Conservation (phyloP, 306 rosid species). For the Dryas alaskensis region DNA sequence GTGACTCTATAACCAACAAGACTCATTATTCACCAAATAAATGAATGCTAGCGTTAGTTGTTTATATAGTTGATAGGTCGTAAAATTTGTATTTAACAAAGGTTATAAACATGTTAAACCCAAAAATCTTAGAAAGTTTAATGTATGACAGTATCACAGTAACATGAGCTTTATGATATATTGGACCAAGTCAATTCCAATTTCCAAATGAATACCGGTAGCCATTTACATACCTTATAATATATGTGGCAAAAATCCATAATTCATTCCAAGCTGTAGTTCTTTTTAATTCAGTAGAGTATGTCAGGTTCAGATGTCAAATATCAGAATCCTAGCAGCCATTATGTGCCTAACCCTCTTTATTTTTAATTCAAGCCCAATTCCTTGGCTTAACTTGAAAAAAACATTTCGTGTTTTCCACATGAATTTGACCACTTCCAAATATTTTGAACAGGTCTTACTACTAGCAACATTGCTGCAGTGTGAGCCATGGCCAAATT, state of each 20-base stretch:
- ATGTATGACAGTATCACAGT: too few species aligned
- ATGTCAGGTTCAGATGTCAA: background rate
- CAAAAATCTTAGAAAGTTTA: too few species aligned
- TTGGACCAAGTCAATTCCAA: background rate
- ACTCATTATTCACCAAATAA: too few species aligned
- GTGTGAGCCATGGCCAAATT: background rate
- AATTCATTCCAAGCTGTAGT: background rate
- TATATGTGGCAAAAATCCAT: background rate
- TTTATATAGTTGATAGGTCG: background rate
- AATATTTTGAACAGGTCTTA: slow-evolving; percentile 5
- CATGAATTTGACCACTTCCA: slow-evolving; percentile 2
- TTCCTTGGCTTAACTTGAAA: background rate
- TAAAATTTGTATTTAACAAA: too few species aligned
- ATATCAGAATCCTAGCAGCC: background rate
- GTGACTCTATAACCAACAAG: too few species aligned
- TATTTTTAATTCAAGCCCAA: background rate
- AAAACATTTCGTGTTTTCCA: background rate
- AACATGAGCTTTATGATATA: background rate
- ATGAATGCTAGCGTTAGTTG: too few species aligned
- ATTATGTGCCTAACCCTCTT: background rate
- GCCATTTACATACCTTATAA: slow-evolving; percentile 5
- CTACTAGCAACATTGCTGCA: background rate
- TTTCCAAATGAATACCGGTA: background rate
- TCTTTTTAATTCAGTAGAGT: background rate
- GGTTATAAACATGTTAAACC: too few species aligned